These are phyloP conservation scores for Pinus tabuliformis DNA, from an alignment of 75 land plant genomes.

Conservation along the genomic window DNA sequence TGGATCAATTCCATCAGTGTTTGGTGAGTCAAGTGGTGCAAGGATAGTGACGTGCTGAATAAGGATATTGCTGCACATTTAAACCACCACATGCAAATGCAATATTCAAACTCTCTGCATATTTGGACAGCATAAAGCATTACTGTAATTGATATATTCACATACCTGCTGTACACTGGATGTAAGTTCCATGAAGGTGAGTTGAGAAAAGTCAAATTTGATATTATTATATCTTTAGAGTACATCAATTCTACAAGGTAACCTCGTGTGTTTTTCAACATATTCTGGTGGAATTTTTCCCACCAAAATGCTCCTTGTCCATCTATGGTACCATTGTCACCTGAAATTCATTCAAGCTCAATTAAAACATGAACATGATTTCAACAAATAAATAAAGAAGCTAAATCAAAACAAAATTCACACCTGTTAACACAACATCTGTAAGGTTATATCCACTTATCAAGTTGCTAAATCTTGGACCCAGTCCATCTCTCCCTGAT, in stretches of 20 bases:
- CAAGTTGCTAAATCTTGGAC: slow-evolving; percentile 51
- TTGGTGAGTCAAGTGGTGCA: slow-evolving; percentile 80
- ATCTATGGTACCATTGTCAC: slow-evolving; percentile 75
- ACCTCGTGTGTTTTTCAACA: slow-evolving; percentile 50
- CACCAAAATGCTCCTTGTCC: slow-evolving; percentile 75
- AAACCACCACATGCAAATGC: not conserved
- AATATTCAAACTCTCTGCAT: not conserved
- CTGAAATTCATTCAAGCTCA: slow-evolving; percentile 18
- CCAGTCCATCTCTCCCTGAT: slow-evolving; percentile 54
- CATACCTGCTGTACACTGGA: slow-evolving; percentile 72
- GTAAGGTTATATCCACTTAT: slow-evolving; percentile 63
- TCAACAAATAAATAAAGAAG: not conserved
- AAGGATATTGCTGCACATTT: slow-evolving; percentile 37
- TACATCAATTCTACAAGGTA: slow-evolving; percentile 56
- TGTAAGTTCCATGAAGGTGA: slow-evolving; percentile 80
- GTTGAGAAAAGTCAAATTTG: slow-evolving; percentile 53
- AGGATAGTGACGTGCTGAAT: slow-evolving; percentile 63
- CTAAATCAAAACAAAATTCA: not conserved
- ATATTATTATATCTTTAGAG: slow-evolving; percentile 46
- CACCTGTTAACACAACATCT: slow-evolving; percentile 72
- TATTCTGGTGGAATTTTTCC: slow-evolving; percentile 30
- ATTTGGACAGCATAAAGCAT: not conserved
- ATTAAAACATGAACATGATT: not conserved
- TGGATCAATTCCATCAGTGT: slow-evolving; percentile 89
- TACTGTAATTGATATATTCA: not conserved